Conservation (phyloP, 2,329 filamentous ascomycete genomes). For the Stylonectria norvegica region DNA sequence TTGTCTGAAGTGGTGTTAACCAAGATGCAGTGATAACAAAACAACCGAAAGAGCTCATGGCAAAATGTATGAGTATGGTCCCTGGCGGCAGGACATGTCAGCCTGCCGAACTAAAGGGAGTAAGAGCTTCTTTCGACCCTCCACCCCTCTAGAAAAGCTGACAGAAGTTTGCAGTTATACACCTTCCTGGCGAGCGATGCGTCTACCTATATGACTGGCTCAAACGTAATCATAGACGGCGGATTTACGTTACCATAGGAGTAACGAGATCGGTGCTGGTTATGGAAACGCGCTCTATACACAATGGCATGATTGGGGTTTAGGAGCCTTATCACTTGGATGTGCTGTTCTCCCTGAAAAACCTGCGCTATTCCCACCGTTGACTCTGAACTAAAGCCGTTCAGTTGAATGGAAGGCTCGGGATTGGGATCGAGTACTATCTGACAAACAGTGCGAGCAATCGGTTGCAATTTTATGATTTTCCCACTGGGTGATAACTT, state of each 20-base stretch:
- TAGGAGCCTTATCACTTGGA: background rate
- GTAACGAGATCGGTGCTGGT: background rate
- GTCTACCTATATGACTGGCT: constrained; percentile 37
- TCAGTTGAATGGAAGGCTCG: too few species aligned
- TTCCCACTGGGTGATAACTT: too few species aligned
- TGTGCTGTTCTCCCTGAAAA: too few species aligned
- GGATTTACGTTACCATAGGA: constrained; percentile 18
- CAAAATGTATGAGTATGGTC: constrained; percentile 8
- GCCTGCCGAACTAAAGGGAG: constrained; percentile 5
- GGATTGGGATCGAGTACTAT: too few species aligned
- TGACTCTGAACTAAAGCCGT: too few species aligned
- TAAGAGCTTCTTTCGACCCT: background rate
- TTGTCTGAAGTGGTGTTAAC: background rate
- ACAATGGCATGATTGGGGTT: constrained; percentile 1
- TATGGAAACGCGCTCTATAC: background rate
- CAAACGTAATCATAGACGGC: constrained; percentile 22
- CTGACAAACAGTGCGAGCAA: too few species aligned
- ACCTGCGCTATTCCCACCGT: too few species aligned
- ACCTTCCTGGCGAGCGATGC: constrained; percentile 37
- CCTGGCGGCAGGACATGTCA: constrained; percentile 3
- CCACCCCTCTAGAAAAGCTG: background rate
- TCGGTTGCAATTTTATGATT: too few species aligned
- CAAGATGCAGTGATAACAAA: constrained; percentile 2
- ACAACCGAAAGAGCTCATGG: constrained; percentile 6
- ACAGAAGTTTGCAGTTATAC: constrained; percentile 16